These are phyloP conservation scores for Paraglomus occultum DNA, from an alignment of 192 early-diverging fungal genomes.

Conservation along the genomic window DNA sequence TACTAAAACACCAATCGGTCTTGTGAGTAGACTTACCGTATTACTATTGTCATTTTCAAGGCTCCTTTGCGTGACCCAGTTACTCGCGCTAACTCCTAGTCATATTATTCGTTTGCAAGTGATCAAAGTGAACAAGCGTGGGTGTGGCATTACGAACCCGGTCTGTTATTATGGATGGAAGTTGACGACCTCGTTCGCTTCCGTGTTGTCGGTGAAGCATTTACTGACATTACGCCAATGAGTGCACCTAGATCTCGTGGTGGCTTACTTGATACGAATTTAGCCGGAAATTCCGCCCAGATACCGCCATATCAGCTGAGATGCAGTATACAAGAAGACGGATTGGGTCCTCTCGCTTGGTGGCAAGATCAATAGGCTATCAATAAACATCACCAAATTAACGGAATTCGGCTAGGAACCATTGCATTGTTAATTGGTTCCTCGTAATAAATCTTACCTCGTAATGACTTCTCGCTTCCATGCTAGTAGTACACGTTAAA, in stretches of 20 bases:
- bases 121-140: constrained; percentile 69
- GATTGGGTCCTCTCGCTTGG: constrained; percentile 12
- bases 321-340: constrained; percentile 1
- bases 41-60: background rate
- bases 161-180: constrained; percentile 55
- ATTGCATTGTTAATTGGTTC: no score
- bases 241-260: constrained; percentile 35
- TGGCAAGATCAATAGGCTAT: no score
- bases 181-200: constrained; percentile 75
- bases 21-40: constrained; percentile 53
- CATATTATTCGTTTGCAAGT: constrained; percentile 34
- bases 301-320: background rate
- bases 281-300: background rate
- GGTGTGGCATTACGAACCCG: constrained; percentile 41
- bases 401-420: no score
- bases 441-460: no score
- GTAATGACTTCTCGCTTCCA: no score
- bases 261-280: background rate
- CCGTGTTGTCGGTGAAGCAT: constrained; percentile 67
- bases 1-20: constrained; percentile 60
- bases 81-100: background rate
- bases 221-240: constrained; percentile 73
- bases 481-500: no score
- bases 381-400: no score
- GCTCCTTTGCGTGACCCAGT: background rate